Conservation (phyloP, 345 rosid species). For the Eucalyptus fibrosa region DNA sequence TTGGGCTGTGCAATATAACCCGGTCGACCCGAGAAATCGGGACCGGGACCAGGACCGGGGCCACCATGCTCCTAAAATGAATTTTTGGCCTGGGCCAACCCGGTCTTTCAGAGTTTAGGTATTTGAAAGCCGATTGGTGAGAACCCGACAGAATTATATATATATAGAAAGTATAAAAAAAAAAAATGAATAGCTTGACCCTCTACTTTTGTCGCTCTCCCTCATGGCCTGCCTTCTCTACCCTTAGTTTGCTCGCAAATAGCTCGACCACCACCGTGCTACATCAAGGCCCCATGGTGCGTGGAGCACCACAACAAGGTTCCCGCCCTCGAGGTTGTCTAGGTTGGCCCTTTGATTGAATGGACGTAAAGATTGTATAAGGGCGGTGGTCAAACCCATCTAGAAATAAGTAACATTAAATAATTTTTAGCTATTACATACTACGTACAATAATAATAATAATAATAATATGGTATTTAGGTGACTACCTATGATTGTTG, state of each 20-base stretch:
- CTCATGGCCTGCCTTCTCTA: background rate
- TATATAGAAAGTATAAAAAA: fast-evolving
- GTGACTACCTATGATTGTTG: background rate
- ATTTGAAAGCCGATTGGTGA: too few relatives aligned
- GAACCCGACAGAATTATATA: too few relatives aligned
- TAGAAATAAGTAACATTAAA: background rate
- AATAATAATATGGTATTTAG: background rate
- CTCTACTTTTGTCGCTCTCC: background rate
- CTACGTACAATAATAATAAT: too few relatives aligned
- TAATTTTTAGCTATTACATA: too few relatives aligned
- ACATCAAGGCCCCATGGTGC: background rate
- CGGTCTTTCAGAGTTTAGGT: fast-evolving
- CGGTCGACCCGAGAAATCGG: too few relatives aligned
- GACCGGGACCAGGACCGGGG: fast-evolving
- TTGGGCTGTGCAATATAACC: fast-evolving
- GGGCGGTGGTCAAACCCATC: background rate
- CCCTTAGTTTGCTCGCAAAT: background rate
- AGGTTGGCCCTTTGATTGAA: background rate
- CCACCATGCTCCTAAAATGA: too few relatives aligned
- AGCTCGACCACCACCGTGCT: background rate
- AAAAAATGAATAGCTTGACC: background rate
- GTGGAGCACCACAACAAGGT: background rate
- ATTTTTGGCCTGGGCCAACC: too few relatives aligned
- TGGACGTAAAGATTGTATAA: background rate
- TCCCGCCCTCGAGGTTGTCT: background rate